Conservation (phyloP, 2,329 filamentous ascomycete species). For the Talaromyces rugulosus region DNA sequence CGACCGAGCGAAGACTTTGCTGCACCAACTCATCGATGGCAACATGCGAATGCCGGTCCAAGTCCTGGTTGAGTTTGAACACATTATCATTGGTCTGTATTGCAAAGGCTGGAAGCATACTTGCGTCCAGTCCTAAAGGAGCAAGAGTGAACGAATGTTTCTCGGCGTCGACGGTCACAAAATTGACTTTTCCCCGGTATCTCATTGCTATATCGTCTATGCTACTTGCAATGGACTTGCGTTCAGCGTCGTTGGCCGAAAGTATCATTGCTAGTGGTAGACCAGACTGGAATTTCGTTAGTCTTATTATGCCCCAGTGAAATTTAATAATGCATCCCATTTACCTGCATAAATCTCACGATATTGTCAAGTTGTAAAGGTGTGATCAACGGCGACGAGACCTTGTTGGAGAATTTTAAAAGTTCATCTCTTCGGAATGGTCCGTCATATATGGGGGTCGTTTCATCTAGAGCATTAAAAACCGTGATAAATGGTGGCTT, state of each 20-base stretch:
- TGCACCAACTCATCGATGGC: conserved; percentile 4
- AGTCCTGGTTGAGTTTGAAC: conserved; percentile 1
- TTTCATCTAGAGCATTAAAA: conserved; percentile 4
- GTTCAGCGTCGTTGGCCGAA: conserved; percentile 2
- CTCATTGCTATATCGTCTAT: conserved; percentile 1
- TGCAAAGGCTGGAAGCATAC: conserved; percentile 1
- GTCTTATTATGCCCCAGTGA: not conserved
- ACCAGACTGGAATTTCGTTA: conserved; percentile 3
- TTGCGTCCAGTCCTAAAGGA: conserved; percentile 2
- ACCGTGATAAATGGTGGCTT: not conserved
- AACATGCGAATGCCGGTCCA: not conserved
- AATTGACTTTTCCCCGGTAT: conserved; percentile 6
- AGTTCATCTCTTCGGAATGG: not conserved
- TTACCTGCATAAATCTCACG: conserved; percentile 9
- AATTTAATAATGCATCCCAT: not conserved
- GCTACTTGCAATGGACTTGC: not conserved
- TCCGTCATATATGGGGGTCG: conserved; percentile 5
- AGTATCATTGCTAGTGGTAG: conserved; percentile 8
- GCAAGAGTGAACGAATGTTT: conserved; percentile 5
- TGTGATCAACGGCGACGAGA: conserved; percentile 2
- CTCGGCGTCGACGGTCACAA: conserved; percentile 8
- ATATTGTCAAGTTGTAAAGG: conserved; percentile 5
- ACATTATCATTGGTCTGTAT: conserved; percentile 5
- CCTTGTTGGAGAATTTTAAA: conserved; percentile 2
- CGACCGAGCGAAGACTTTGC: not conserved